These are phyloP conservation scores for Decorospora gaudefroyi DNA, from an alignment of 2,329 filamentous ascomycete species.

Conservation along the genomic window DNA sequence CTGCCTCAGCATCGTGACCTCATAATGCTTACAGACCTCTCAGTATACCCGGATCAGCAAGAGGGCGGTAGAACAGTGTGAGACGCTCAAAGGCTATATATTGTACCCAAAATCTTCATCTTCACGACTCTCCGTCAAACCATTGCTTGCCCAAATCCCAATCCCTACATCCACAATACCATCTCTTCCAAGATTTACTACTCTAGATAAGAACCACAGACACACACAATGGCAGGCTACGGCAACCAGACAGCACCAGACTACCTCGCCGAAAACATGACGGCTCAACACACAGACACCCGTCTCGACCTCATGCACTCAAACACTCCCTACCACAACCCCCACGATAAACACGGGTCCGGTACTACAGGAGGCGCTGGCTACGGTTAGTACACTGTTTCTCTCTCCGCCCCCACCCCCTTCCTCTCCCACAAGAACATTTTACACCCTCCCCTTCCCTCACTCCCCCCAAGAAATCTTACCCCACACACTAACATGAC, in stretches of 20 bases:
- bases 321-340: constrained; percentile 34
- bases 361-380: constrained; percentile 43
- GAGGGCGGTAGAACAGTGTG: neutral
- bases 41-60: neutral
- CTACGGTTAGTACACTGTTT: constrained; percentile 22
- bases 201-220: too few species aligned
- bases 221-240: constrained; percentile 40
- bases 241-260: constrained; percentile 42
- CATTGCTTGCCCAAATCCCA: too few species aligned
- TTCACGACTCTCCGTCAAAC: neutral
- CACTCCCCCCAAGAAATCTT: neutral
- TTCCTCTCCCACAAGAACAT: too few species aligned
- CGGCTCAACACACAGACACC: constrained; percentile 32
- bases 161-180: neutral
- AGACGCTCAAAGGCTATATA: constrained; percentile 4
- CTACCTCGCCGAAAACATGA: constrained; percentile 21
- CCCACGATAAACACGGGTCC: constrained; percentile 38
- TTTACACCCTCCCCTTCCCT: neutral
- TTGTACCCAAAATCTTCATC: neutral
- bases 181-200: too few species aligned
- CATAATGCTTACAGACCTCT: constrained; percentile 29
- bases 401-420: neutral
- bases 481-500: neutral
- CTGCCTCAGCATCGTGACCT: constrained; percentile 33
- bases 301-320: constrained; percentile 35